Percentiles rank a stretch among this genome's conserved stretches.
phyloP scores from a whole-genome alignment of 2,329 filamentous ascomycete species.

The Fusarium mundagurra region DNA sequence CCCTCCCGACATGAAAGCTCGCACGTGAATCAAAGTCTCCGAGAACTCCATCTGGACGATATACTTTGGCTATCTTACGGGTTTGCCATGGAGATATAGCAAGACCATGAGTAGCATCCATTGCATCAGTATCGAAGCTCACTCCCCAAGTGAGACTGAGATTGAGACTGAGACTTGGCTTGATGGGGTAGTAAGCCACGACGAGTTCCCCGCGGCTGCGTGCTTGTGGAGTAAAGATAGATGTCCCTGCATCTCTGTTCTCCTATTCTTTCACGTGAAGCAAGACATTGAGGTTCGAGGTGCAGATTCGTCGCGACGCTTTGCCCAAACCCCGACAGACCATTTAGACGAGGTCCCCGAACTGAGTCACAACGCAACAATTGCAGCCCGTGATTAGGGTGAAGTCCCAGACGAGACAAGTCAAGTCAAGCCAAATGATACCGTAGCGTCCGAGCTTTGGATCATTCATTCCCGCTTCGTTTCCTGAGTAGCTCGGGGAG shows the following conservation, averaged over 20 bases:
- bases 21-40: conserved; percentile 1
- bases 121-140: neutral
- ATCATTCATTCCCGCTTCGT: conserved; percentile 24
- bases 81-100: neutral
- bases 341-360: conserved; percentile 4
- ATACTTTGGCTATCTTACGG: neutral
- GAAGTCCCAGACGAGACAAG: neutral
- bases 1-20: neutral
- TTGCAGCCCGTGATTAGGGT: neutral
- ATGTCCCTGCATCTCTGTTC: conserved; percentile 8
- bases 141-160: neutral
- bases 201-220: conserved; percentile 3
- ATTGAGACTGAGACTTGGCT: neutral
- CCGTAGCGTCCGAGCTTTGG: conserved; percentile 4
- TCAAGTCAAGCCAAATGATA: neutral
- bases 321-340: neutral
- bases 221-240: conserved; percentile 15
- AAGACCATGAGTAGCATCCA: neutral
- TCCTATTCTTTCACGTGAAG: conserved; percentile 23
- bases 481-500: conserved; percentile 10
- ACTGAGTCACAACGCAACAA: neutral
- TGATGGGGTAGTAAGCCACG: conserved; percentile 11
- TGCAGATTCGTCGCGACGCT: neutral
- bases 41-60: conserved; percentile 1
- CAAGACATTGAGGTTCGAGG: conserved; percentile 12